These are phyloP conservation scores for Debaryomycetaceae sp. DNA, from an alignment of 1,139 yeast species.

Conservation along the genomic window DNA sequence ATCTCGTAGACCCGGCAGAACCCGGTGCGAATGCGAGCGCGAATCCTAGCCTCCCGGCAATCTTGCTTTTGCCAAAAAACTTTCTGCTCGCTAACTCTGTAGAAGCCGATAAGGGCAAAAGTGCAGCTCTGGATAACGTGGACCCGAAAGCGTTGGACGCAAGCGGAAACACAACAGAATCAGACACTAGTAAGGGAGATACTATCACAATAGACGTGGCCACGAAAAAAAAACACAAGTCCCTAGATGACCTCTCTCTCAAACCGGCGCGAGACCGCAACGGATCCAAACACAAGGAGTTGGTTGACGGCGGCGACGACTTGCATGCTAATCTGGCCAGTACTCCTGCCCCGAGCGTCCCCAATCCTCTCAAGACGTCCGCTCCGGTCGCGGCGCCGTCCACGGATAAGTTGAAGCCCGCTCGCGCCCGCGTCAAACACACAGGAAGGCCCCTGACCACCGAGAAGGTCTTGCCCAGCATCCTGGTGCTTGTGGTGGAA, in stretches of 20 bases:
- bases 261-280: background rate
- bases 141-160: background rate
- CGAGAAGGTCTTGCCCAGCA: slow-evolving; percentile 57
- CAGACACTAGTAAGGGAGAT: background rate
- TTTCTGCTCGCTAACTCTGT: slow-evolving; percentile 20
- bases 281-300: background rate
- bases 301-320: too few species aligned
- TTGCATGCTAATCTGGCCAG: background rate
- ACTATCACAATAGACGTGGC: background rate
- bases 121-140: background rate
- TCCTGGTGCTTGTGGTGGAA: slow-evolving; percentile 87
- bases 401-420: background rate
- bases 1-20: too few species aligned
- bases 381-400: background rate
- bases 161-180: too few species aligned
- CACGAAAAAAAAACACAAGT: background rate
- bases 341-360: background rate
- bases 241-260: background rate
- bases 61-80: slow-evolving; percentile 34
- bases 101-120: background rate
- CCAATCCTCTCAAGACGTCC: background rate
- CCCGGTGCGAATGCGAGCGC: too few species aligned
- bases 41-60: slow-evolving; percentile 21
- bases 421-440: slow-evolving; percentile 1
- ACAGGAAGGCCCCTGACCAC: slow-evolving; percentile 16